Evolutionary conservation across 352 stramenopile species (phyloP).

Genomic region (Globisporangium cederbergense): DNA sequence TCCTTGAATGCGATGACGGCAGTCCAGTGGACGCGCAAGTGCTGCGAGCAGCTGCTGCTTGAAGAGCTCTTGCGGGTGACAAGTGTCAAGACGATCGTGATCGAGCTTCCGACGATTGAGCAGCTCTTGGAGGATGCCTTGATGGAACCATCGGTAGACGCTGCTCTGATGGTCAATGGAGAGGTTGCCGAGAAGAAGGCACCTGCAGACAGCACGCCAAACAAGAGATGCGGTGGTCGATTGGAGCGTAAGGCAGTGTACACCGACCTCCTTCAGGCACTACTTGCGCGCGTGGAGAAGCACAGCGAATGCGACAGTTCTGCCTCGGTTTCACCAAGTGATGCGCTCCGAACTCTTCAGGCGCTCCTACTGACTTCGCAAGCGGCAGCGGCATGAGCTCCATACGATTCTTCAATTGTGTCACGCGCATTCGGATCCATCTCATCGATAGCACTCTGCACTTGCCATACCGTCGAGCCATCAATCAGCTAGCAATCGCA

Average conservation of each 20-base stretch:
- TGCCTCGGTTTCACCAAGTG: not conserved
- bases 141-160: not conserved
- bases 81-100: constrained; percentile 7
- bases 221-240: not conserved
- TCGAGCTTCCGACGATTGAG: not conserved
- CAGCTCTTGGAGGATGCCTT: constrained; percentile 5
- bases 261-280: not conserved
- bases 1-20: constrained; percentile 24
- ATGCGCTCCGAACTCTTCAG: constrained; percentile 1
- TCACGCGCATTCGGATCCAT: not conserved
- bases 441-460: not conserved
- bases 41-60: constrained; percentile 28
- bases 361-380: constrained; percentile 4
- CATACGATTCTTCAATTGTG: not conserved
- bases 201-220: not conserved
- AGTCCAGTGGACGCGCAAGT: constrained; percentile 34
- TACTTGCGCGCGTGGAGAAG: constrained; percentile 3
- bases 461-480: not conserved
- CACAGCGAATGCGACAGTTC: not conserved
- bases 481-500: not conserved
- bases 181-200: not conserved
- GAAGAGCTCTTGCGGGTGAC: constrained; percentile 21
- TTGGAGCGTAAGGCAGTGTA: constrained; percentile 1
- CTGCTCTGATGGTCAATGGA: not conserved
- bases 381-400: constrained; percentile 3